phyloP scores from a whole-genome alignment of 495 filamentous ascomycete species.

The Neurospora sp. region DNA sequence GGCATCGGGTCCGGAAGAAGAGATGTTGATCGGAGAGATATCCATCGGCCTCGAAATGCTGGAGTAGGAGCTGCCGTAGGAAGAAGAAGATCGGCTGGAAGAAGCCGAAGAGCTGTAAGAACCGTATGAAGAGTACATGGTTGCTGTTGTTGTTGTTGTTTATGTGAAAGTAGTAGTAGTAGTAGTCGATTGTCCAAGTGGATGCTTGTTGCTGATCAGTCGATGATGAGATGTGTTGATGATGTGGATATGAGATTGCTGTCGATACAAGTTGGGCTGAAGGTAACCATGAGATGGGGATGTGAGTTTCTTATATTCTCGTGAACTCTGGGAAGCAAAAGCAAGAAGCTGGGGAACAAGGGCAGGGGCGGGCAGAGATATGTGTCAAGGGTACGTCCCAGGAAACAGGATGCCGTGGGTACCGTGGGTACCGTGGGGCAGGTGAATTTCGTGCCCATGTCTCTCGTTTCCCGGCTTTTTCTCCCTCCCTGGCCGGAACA shows the following conservation, averaged over 20 bases:
- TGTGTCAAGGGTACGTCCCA: constrained; percentile 11
- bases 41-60: constrained; percentile 41
- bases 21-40: constrained; percentile 36
- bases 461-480: background rate
- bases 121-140: constrained; percentile 34
- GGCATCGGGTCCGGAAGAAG: constrained; percentile 26
- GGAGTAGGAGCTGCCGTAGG: constrained; percentile 13
- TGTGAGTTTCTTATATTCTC: constrained; percentile 9
- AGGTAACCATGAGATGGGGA: constrained; percentile 6
- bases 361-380: background rate
- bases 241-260: constrained; percentile 1
- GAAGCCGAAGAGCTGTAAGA: constrained; percentile 25
- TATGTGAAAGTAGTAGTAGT: background rate
- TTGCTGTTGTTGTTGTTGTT: constrained; percentile 1
- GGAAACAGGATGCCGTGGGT: constrained; percentile 16
- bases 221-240: constrained; percentile 5
- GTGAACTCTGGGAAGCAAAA: background rate
- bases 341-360: constrained; percentile 7
- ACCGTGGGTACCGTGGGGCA: constrained; percentile 15
- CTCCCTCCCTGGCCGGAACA: background rate
- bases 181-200: constrained; percentile 5
- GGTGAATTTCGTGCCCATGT: constrained; percentile 5
- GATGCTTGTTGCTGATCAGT: background rate
- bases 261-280: background rate
- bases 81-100: constrained; percentile 15